Evolutionary conservation across 495 filamentous ascomycete genomes (phyloP).

Genomic region (Aspergillus sclerotiicarbonarius): DNA sequence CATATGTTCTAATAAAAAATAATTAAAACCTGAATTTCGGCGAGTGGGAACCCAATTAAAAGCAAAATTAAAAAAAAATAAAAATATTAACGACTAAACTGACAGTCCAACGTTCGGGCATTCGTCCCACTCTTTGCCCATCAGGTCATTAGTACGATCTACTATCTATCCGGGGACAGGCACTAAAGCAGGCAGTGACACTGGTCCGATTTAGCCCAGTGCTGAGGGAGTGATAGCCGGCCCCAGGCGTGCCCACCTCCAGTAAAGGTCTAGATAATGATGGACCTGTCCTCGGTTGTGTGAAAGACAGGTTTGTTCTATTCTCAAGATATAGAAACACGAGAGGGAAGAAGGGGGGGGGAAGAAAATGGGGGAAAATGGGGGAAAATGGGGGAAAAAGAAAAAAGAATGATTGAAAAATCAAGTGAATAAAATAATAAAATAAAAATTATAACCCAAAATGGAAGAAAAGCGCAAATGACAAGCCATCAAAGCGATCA

Average conservation of each 20-base stretch:
- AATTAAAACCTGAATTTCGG: neutral
- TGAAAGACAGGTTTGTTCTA: neutral
- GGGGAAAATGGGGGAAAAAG: neutral
- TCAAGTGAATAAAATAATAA: no score
- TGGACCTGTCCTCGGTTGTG: neutral
- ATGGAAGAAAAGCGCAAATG: no score
- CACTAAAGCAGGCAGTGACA: neutral
- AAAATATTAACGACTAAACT: neutral
- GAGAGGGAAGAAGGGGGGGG: neutral
- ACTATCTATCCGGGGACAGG: slow-evolving; percentile 1
- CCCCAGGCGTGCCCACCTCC: neutral
- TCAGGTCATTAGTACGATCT: slow-evolving; percentile 4
- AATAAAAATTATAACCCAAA: no score
- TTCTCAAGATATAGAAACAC: neutral
- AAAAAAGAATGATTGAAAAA: neutral
- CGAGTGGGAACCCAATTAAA: neutral
- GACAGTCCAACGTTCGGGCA: slow-evolving; percentile 7
- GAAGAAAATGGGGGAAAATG: neutral
- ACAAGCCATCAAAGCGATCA: no score
- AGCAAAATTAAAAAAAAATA: neutral
- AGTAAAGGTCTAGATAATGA: neutral
- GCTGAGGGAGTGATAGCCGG: neutral
- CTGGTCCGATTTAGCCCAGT: neutral
- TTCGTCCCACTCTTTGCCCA: neutral
- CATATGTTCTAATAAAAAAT: neutral